Base-by-base conservation (phyloP, 2,329 filamentous ascomycete species). In the Stachybotrys chlorohalonatus region DNA sequence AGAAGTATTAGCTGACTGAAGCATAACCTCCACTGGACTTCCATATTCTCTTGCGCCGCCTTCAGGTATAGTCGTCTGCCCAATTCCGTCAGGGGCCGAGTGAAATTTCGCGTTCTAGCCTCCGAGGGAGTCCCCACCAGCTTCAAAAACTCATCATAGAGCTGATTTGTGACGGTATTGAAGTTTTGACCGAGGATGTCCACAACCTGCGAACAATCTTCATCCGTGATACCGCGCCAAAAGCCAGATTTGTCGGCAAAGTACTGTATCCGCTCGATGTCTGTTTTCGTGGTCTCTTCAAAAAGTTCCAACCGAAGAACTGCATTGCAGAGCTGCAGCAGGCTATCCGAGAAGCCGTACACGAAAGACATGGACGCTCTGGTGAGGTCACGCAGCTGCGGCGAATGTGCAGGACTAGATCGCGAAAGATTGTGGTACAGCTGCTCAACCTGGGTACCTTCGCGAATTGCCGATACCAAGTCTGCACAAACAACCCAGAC, bases 401-500 rank as follows among this genome's bases (percentile, higher is more conserved):
- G 71, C 53, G 79, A 76, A 30, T 77, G 72, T 51, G 79, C 75
- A 13, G 13, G 36, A 45, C 82, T 79, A 17, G 83, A 75, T 0
- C 70, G 64, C 1, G 73, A 66, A 1, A 78, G 71, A 62, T 95
- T 96, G 63, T 92, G 80, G 59, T 81, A 81, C 11, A 95, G 77
- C 6, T 84, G 75, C 69, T 99, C 94, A 15, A 93, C 74, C 51
- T 80, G 77, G 67, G 86, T 94, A 72, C 89, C 95, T 63, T 87
- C 83, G 58, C 93, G 81, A 52, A 97, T 80, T 3, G 88, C 84
- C 5, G 89, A 87, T 51, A 95, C 76, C 36, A 87, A 84, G 69
- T 96, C 92, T 1, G 92, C 85, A 63, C 90, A 87, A 5, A 95
- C 79, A 50, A 95, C 80, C 90, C 91, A 96, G 1, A 90, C 82